Conservation (phyloP, 1,139 yeast species). For the Kazachstania sp. region DNA sequence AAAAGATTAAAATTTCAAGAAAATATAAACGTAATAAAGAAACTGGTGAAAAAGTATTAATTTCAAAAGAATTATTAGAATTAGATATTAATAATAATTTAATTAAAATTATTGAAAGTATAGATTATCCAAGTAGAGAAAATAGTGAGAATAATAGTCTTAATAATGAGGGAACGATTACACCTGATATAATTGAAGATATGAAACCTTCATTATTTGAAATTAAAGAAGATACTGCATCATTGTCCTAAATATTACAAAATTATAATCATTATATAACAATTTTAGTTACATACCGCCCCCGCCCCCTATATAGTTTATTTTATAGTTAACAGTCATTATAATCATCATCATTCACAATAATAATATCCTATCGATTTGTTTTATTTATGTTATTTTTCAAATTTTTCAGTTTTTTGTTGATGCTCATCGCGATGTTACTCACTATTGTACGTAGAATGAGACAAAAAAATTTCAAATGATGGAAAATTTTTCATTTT, state of each 20-base stretch:
- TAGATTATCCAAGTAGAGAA: not conserved
- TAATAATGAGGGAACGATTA: not conserved
- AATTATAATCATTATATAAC: not conserved
- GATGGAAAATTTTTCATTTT: not conserved
- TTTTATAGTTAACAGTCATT: too few species aligned
- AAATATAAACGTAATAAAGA: constrained; percentile 33
- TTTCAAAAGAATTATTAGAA: constrained; percentile 27
- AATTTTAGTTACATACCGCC: too few species aligned
- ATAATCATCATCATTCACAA: too few species aligned
- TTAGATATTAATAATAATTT: constrained; percentile 19
- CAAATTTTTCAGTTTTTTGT: too few species aligned
- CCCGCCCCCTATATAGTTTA: too few species aligned
- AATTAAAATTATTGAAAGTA: constrained; percentile 3
- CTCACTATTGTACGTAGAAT: too few species aligned
- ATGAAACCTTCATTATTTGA: not conserved
- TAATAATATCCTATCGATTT: too few species aligned
- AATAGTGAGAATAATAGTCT: not conserved
- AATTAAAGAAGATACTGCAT: not conserved
- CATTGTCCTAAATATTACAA: not conserved
- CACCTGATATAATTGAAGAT: not conserved
- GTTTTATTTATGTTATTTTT: too few species aligned
- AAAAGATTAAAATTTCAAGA: constrained; percentile 30
- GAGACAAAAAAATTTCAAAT: not conserved
- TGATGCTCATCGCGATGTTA: too few species aligned
- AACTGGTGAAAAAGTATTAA: constrained; percentile 33